Percentiles rank a stretch among this genome's conserved stretches.
phyloP scores from a whole-genome alignment of 257 asterid species.

The Salvia miltiorrhiza region DNA sequence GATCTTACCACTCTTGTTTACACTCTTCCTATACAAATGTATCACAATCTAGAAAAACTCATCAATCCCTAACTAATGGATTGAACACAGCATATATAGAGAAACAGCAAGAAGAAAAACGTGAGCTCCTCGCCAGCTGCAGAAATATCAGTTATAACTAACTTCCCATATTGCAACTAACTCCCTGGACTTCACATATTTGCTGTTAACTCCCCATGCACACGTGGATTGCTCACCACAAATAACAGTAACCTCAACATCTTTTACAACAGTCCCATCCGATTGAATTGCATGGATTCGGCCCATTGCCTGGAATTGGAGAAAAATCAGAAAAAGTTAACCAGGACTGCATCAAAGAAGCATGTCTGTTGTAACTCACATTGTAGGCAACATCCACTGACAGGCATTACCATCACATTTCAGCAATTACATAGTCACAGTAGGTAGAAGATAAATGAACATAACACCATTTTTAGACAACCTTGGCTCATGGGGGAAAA shows the following conservation, averaged over 20 bases:
- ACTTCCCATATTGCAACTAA: too few relatives aligned
- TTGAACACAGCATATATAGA: too few relatives aligned
- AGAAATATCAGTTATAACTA: too few relatives aligned
- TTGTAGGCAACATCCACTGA: neutral
- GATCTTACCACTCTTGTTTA: too few relatives aligned
- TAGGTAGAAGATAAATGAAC: neutral
- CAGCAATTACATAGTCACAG: neutral
- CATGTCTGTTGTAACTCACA: neutral
- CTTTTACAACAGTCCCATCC: conserved; percentile 46
- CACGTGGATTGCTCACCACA: too few relatives aligned
- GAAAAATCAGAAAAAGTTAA: neutral
- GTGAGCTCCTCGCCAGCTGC: too few relatives aligned
- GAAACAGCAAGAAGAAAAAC: too few relatives aligned
- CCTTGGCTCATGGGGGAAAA: neutral
- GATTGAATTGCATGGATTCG: conserved; percentile 73
- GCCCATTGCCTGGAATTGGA: conserved; percentile 63
- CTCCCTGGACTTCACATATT: too few relatives aligned
- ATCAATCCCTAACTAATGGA: too few relatives aligned
- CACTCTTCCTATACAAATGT: too few relatives aligned
- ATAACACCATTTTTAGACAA: neutral
- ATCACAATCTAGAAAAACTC: too few relatives aligned
- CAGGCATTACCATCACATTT: neutral
- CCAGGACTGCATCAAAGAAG: neutral
- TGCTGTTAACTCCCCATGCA: too few relatives aligned
- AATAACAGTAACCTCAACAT: conserved; percentile 72